A percentile compares a stretch with the other conserved stretches of the same genome.
Conservation (phyloP, 2,329 filamentous ascomycete species). For the Nakataea oryzae region DNA sequence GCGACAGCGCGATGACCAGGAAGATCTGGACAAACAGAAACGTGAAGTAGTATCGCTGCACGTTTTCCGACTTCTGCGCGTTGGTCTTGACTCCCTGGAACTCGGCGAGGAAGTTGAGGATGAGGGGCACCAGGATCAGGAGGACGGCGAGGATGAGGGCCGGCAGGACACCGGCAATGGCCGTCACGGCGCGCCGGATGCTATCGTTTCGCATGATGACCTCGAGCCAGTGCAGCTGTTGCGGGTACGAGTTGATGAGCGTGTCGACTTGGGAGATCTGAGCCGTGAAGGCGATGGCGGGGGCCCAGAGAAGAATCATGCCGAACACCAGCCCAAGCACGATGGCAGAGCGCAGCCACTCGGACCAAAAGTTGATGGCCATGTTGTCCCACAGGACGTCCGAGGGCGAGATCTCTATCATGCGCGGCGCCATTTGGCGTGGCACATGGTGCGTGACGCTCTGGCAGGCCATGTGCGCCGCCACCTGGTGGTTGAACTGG, state of each 20-base stretch:
- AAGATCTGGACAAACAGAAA: slow-evolving; percentile 96
- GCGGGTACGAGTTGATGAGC: slow-evolving; percentile 38
- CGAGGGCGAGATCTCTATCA: slow-evolving; percentile 86
- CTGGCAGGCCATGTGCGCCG: slow-evolving; percentile 97
- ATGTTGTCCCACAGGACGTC: slow-evolving; percentile 98
- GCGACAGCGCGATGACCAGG: slow-evolving; percentile 79
- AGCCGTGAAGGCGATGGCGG: slow-evolving; percentile 83
- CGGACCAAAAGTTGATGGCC: slow-evolving; percentile 89
- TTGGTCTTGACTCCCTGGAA: slow-evolving; percentile 77
- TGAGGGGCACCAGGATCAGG: slow-evolving; percentile 69
- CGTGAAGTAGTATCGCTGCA: slow-evolving; percentile 85
- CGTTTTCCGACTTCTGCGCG: slow-evolving; percentile 66
- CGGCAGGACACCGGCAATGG: slow-evolving; percentile 77
- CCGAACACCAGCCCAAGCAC: slow-evolving; percentile 56
- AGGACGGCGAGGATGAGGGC: slow-evolving; percentile 66
- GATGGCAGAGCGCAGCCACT: slow-evolving; percentile 60
- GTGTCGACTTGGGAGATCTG: slow-evolving; percentile 67
- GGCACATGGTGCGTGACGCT: slow-evolving; percentile 83
- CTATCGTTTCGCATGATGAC: slow-evolving; percentile 54
- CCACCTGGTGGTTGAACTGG: slow-evolving; percentile 96
- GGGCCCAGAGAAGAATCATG: slow-evolving; percentile 81
- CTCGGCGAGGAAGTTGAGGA: slow-evolving; percentile 61
- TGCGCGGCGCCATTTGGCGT: slow-evolving; percentile 82
- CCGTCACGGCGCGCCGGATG: slow-evolving; percentile 50
- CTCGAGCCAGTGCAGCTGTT: slow-evolving; percentile 50